phyloP scores from a whole-genome alignment of 1,284 basidiomycete genomes.

The Heterobasidion annosum region DNA sequence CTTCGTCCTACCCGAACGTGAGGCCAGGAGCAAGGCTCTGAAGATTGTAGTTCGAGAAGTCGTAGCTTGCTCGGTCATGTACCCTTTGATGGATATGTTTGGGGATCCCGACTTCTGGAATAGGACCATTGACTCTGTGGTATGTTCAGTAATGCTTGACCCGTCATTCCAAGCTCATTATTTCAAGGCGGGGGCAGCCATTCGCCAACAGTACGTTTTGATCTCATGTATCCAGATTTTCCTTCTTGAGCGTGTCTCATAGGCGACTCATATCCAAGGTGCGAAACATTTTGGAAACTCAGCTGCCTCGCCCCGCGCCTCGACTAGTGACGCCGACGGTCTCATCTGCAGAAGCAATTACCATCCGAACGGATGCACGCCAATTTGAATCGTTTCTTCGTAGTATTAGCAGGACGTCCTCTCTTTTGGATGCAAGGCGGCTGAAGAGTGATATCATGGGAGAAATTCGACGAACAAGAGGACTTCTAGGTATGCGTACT shows the following conservation, averaged over 20 bases:
- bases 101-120: constrained; percentile 98
- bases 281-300: constrained; percentile 73
- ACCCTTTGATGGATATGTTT: constrained; percentile 87
- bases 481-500: constrained; percentile 48
- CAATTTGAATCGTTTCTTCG: constrained; percentile 87
- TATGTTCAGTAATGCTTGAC: constrained; percentile 27
- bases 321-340: constrained; percentile 25
- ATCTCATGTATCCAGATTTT: not conserved
- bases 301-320: constrained; percentile 48
- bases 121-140: constrained; percentile 81
- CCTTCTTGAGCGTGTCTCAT: not conserved
- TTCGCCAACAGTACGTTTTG: constrained; percentile 73
- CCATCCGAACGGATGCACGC: constrained; percentile 65
- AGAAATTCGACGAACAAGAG: constrained; percentile 75
- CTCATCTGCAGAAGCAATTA: constrained; percentile 57
- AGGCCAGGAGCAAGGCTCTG: constrained; percentile 64
- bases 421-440: constrained; percentile 81
- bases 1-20: constrained; percentile 67
- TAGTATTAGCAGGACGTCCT: constrained; percentile 76
- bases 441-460: constrained; percentile 84
- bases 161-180: constrained; percentile 9
- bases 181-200: constrained; percentile 75
- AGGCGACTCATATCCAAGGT: constrained; percentile 82
- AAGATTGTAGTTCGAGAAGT: constrained; percentile 76
- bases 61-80: constrained; percentile 71